Evolutionary conservation across 345 rosid species (phyloP), one percentile per base, ranked within the genome.

Genomic region (Adansonia digitata): DNA sequence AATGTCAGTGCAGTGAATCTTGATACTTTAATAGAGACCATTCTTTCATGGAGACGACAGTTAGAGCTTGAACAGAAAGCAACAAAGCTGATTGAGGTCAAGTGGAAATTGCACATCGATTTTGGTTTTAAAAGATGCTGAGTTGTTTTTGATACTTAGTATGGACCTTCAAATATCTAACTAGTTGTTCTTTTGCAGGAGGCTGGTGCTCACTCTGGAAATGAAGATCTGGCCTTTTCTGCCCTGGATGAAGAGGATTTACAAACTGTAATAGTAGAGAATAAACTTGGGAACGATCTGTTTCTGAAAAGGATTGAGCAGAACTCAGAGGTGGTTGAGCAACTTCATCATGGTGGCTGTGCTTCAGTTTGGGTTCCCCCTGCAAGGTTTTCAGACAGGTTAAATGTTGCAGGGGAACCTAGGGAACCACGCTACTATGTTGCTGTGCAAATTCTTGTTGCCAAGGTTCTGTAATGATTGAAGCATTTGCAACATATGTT

Each of bases 231-330:
- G 64, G 78, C 85, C 55, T 84, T 88, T 79, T 95, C 97, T 75
- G 99, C 98, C 31, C 81, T 95, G 82, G 98, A 95, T 76, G 99
- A 93, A 82, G 99, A 91, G 82, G 99, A 95, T 82, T 90, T 88
- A 77, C 97, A 90, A 82, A 91, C 96, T 55, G 80, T 91, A 60
- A 80, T 85, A 43, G 86, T 95, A 70, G 99, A 90, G 81, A 95
- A 95, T 86, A 85, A 85, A 81, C 98, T 95, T 60, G 99, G 99
- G 20, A 82, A 84, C 82, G 96, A 91, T 83, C 76, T 95, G 77
- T 89, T 82, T 84, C 73, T 95, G 79, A 95, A 90, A 79, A 91
- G 85, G 84, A 80, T 86, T 72, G 97, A 87, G 80, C 92, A 87
- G 71, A 85, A 90, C 79, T 82, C 82, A 34, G 89, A 85, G 75